A percentile compares a stretch with the other conserved stretches of the same genome.
Evolutionary conservation across 345 rosid genomes (phyloP).

Genomic region (Eucalyptus regnans): DNA sequence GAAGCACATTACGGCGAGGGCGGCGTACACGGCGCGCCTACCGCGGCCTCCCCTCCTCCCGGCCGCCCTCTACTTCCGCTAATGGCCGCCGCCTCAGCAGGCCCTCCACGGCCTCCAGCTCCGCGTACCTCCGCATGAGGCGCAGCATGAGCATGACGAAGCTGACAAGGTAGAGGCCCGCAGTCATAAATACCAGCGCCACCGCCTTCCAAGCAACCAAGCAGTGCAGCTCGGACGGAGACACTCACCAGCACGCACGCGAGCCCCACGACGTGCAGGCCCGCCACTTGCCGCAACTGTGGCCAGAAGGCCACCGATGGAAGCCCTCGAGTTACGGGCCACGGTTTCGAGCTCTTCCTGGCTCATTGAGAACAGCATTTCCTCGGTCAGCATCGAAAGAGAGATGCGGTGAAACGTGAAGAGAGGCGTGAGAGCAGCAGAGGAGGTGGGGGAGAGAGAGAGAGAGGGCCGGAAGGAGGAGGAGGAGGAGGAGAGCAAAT

Average conservation of each 20-base stretch:
- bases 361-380: not conserved
- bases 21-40: accelerated
- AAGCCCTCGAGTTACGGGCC: not conserved
- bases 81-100: not conserved
- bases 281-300: not conserved
- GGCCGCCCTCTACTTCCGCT: not conserved
- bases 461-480: too few species aligned
- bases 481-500: too few species aligned
- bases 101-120: not conserved
- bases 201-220: not conserved
- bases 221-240: not conserved
- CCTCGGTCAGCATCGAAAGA: not conserved
- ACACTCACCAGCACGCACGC: not conserved
- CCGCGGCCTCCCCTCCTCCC: not conserved
- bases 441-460: not conserved
- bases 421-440: too few species aligned
- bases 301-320: not conserved
- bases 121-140: not conserved
- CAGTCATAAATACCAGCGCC: not conserved
- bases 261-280: not conserved
- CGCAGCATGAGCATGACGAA: not conserved
- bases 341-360: not conserved
- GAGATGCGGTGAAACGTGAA: too few species aligned
- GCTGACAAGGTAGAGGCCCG: not conserved
- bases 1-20: not conserved